phyloP scores from a whole-genome alignment of 176 grass and related monocot genomes.

The Musa troglodytarum region DNA sequence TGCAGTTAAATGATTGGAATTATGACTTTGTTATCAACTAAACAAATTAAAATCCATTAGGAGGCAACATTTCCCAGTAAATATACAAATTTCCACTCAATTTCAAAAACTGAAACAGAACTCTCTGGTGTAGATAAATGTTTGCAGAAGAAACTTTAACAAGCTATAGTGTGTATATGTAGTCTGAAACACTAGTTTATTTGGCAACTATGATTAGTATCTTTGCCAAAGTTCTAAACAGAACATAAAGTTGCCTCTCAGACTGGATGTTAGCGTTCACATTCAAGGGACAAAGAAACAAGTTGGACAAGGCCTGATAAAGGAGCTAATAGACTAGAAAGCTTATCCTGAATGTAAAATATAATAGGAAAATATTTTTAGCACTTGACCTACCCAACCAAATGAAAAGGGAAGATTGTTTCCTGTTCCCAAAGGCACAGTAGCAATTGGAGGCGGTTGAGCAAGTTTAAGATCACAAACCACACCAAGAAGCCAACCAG shows the following conservation, averaged over 20 bases:
- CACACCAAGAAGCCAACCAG: slow-evolving; percentile 91
- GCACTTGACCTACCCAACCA: slow-evolving; percentile 55
- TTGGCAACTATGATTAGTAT: background rate
- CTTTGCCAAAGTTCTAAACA: background rate
- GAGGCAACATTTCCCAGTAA: background rate
- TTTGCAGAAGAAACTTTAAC: background rate
- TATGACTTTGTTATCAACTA: background rate
- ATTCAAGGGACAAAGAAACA: background rate
- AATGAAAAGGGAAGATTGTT: slow-evolving; percentile 97
- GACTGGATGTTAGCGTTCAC: background rate
- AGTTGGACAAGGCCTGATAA: background rate
- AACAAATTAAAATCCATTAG: background rate
- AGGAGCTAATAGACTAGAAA: background rate
- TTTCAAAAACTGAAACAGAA: background rate
- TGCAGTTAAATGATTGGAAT: background rate
- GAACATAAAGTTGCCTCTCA: background rate
- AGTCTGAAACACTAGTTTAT: background rate
- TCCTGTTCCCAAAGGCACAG: slow-evolving; percentile 88
- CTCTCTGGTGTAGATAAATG: background rate
- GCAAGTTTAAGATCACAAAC: slow-evolving; percentile 82
- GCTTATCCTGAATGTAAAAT: background rate
- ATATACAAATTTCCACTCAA: background rate
- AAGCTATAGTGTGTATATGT: background rate
- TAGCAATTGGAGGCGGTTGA: slow-evolving; percentile 62
- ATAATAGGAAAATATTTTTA: background rate